Base-by-base conservation (phyloP, 23 red algal species). In the Gracilaria gracilis region DNA sequence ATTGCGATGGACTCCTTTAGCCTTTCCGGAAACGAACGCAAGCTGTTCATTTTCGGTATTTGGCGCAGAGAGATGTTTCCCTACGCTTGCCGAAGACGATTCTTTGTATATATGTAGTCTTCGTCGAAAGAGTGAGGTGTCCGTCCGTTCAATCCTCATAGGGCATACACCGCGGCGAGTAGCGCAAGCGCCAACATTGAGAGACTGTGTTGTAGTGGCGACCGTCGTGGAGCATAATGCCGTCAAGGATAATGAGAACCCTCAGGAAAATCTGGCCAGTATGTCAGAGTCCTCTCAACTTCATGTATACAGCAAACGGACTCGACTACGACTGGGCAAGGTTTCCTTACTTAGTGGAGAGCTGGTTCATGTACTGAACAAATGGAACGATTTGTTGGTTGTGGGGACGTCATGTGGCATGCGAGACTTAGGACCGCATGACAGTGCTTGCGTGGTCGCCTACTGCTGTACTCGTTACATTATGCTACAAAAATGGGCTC, bases 11-110 rank as follows among this genome's bases (percentile, higher is more conserved):
- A 67, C 38, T 67, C 87, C 87, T 50, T 53, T 90, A 12, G 71
- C 87, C 31, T 90, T 90, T 80, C 54, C 76, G 77, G 87, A 90
- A 74, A 80, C 87, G 59, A 79, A 69, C 17, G 87, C 87, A 38
- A 51, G 76, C 23, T 90, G 87, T 57, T 71, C 73, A 27, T 90
- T 76, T 50, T 80, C 87, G 34, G 74, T 90, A 15, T 74, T 71
- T 69, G 87, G 87, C 31, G 87, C 87, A 8, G 87, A 90, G 42
- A 39, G 87, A 70, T 90, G 87, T 62, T 80, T 90, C 36, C 75
- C 87, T 27, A 73, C 71, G 21, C 75, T 81, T 21, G 87, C 65
- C 1, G 71, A 81, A 46, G 87, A 90, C 77, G 48, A 66, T 46
- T 19, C 74, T 38, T 39, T 90, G 38, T 75, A 90, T 48, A 81